Conservation (phyloP, 495 filamentous ascomycete genomes). For the Xanthoparmelia taractica region DNA sequence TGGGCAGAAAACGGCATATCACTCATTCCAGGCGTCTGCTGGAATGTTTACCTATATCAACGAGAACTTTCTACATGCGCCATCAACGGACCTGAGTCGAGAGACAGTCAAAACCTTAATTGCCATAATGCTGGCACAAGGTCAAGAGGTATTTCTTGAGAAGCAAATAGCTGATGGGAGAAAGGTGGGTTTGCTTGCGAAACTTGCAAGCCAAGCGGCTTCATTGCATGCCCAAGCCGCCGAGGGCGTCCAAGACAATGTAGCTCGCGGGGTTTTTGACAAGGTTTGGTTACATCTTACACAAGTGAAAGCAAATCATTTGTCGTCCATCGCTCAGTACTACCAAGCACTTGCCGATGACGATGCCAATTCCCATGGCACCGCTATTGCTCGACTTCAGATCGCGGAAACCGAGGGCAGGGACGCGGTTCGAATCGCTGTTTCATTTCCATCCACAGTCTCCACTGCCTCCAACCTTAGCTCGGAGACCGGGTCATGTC, state of each 20-base stretch:
- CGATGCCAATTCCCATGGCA: constrained; percentile 78
- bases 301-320: constrained; percentile 80
- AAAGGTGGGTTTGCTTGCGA: constrained; percentile 86
- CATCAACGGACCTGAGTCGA: constrained; percentile 85
- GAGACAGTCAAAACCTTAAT: constrained; percentile 95
- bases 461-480: constrained; percentile 76
- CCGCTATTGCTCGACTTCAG: constrained; percentile 76
- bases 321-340: constrained; percentile 82
- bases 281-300: constrained; percentile 84
- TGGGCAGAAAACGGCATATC: constrained; percentile 91
- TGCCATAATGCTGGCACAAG: constrained; percentile 85
- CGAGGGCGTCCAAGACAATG: constrained; percentile 89
- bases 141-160: constrained; percentile 93
- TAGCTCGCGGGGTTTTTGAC: constrained; percentile 85
- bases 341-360: constrained; percentile 89
- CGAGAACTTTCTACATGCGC: constrained; percentile 96
- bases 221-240: constrained; percentile 80
- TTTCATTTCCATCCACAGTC: constrained; percentile 69
- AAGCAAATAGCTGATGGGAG: constrained; percentile 91
- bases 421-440: constrained; percentile 69
- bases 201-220: constrained; percentile 82
- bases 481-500: constrained; percentile 61
- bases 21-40: constrained; percentile 95
- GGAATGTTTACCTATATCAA: constrained; percentile 99
- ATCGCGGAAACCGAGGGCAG: constrained; percentile 67